Evolutionary conservation across 2,329 filamentous ascomycete genomes (phyloP), one percentile per base, ranked within the genome.

Genomic region (Apiospora saccharicola): DNA sequence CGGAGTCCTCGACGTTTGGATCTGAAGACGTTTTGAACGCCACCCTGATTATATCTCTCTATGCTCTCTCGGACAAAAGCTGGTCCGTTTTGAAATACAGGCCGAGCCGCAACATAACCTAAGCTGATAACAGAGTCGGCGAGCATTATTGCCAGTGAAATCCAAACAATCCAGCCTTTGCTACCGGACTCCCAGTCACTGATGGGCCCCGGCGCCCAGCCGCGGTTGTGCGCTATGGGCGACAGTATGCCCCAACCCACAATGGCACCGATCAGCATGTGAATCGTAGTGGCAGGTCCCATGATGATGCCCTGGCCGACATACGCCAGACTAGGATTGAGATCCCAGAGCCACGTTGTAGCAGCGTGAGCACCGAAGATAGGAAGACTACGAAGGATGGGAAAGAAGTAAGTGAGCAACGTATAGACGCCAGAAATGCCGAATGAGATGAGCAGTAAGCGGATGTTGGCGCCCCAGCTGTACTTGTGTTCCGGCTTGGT

Each of bases 121-220:
- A 99, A 89, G 77, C 93, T 98, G 74, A 98, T 89, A 4, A 99
- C 87, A 0, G 96, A 94, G 82, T 99, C 96, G 30, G 94, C 94
- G 37, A 99, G 87, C 96, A 99, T 99, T 76, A 99, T 98, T 4
- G 96, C 94, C 43, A 99, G 85, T 46, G 94, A 98, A 2, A 97
- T 88, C 96, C 96, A 99, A 0, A 99, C 94, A 73, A 99, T 98
- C 96, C 96, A 99, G 51, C 96, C 96, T 83, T 98, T 98, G 80
- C 94, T 98, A 13, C 96, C 96, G 22, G 88, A 90, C 73, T 96
- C 93, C 96, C 96, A 99, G 80, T 97, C 93, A 71, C 90, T 88
- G 0, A 98, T 94, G 1, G 91, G 88, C 0, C 95, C 96, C 3
- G 95, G 93, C 13, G 96, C 96, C 96, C 96, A 99, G 3, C 93